A percentile compares a stretch with the other conserved stretches of the same genome.
phyloP scores from a whole-genome alignment of 2,329 filamentous ascomycete species.

The Metarhizium brunneum region DNA sequence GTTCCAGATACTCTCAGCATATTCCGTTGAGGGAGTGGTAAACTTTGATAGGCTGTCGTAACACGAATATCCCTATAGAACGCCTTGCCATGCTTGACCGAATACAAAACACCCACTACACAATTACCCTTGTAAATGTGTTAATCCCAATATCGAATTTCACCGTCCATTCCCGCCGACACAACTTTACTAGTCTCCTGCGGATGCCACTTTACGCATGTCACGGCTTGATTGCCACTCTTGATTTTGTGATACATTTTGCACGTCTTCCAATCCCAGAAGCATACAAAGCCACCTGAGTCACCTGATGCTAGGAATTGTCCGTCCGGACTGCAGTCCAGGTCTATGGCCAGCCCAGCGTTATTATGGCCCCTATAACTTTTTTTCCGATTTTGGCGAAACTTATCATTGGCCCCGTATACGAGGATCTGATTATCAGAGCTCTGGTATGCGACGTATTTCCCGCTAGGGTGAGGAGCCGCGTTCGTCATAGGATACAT shows the following conservation, averaged over 20 bases:
- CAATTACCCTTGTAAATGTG: background rate
- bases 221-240: conserved; percentile 72
- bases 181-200: conserved; percentile 92
- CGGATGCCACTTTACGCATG: conserved; percentile 93
- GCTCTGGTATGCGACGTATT: conserved; percentile 89
- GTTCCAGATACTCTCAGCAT: too few species aligned
- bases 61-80: background rate
- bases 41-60: background rate
- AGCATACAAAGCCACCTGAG: conserved; percentile 79
- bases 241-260: conserved; percentile 98
- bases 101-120: background rate
- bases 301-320: conserved; percentile 86
- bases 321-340: conserved; percentile 82
- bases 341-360: conserved; percentile 83
- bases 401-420: conserved; percentile 89
- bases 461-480: conserved; percentile 75
- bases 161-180: conserved; percentile 80
- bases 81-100: conserved; percentile 1
- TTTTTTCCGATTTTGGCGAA: conserved; percentile 96
- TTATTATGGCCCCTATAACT: conserved; percentile 93
- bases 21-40: background rate
- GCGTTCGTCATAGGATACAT: conserved; percentile 95
- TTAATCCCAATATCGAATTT: conserved; percentile 91
- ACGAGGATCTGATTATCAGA: conserved; percentile 96
- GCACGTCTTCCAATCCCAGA: conserved; percentile 99